Evolutionary conservation across 2,329 filamentous ascomycete species (phyloP).

Genomic region (Cryphonectria japonica): DNA sequence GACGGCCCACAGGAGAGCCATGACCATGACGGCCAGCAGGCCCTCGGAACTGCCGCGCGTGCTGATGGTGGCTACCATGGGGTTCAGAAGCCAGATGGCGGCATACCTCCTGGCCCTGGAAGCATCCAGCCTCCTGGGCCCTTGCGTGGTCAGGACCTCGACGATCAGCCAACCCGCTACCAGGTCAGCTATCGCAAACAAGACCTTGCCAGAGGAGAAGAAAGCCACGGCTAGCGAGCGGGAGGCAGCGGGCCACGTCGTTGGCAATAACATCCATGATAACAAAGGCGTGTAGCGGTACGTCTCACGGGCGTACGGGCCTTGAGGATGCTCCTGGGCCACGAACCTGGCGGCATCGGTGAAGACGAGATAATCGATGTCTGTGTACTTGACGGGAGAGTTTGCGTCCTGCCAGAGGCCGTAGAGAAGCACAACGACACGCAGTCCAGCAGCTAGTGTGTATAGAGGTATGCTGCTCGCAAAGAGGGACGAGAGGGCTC

Average conservation of each 20-base stretch:
- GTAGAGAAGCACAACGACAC: conserved; percentile 77
- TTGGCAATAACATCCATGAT: conserved; percentile 88
- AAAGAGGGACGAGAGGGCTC: conserved; percentile 39
- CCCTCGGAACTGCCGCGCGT: conserved; percentile 94
- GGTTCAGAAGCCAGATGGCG: conserved; percentile 91
- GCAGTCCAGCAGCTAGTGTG: conserved; percentile 64
- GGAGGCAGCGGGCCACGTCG: conserved; percentile 55
- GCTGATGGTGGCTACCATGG: conserved; percentile 97
- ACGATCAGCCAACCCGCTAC: conserved; percentile 80
- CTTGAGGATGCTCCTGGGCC: conserved; percentile 54
- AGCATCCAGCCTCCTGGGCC: conserved; percentile 47
- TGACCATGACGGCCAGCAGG: conserved; percentile 80
- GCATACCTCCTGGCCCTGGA: conserved; percentile 73
- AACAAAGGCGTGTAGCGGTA: conserved; percentile 96
- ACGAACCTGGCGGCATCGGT: conserved; percentile 88
- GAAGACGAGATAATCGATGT: conserved; percentile 98
- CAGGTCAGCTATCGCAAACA: conserved; percentile 85
- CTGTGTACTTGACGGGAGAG: conserved; percentile 94
- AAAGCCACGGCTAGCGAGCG: conserved; percentile 42
- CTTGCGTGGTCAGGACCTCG: conserved; percentile 39
- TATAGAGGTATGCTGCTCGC: conserved; percentile 55
- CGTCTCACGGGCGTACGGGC: conserved; percentile 87
- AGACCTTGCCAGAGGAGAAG: conserved; percentile 84
- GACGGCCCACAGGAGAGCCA: conserved; percentile 82
- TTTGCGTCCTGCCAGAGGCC: conserved; percentile 91